Conservation (phyloP, 306 rosid genomes). For the Castanopsis chinensis region DNA sequence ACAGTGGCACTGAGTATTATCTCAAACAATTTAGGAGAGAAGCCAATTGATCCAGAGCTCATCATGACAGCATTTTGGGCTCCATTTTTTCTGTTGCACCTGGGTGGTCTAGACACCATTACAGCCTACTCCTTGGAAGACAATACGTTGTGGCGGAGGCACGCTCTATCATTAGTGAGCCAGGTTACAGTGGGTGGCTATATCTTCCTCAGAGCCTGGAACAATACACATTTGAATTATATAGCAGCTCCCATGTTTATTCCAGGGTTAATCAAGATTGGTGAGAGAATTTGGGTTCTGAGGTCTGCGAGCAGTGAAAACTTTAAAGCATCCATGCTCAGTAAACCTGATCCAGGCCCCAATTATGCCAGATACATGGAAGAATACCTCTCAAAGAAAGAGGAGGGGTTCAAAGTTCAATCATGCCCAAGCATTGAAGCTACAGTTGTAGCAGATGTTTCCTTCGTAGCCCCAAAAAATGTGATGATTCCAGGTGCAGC, state of each 20-base stretch:
- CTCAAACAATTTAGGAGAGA: background rate
- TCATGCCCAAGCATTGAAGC: background rate
- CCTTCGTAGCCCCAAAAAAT: no score
- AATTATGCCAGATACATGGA: conserved; percentile 4
- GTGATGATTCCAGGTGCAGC: background rate
- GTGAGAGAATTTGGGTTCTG: background rate
- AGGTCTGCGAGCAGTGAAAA: conserved; percentile 16
- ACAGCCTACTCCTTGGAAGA: no score
- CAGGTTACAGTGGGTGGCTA: background rate
- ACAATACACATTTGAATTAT: background rate
- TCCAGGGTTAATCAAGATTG: conserved; percentile 4
- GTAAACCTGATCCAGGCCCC: conserved; percentile 12
- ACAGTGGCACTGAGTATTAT: background rate
- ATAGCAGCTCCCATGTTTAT: background rate
- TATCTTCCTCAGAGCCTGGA: background rate
- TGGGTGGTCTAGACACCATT: no score
- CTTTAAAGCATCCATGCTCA: conserved; percentile 13
- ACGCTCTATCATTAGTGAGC: background rate
- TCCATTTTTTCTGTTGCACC: no score
- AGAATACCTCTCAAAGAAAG: background rate
- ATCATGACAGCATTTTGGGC: conserved; percentile 13
- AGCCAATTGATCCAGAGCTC: background rate
- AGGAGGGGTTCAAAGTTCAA: background rate
- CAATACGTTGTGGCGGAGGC: conserved; percentile 9
- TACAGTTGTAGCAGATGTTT: no score